Base-by-base conservation (phyloP, 148 eudicot genomes). In the Rhododendron kiyosumense region DNA sequence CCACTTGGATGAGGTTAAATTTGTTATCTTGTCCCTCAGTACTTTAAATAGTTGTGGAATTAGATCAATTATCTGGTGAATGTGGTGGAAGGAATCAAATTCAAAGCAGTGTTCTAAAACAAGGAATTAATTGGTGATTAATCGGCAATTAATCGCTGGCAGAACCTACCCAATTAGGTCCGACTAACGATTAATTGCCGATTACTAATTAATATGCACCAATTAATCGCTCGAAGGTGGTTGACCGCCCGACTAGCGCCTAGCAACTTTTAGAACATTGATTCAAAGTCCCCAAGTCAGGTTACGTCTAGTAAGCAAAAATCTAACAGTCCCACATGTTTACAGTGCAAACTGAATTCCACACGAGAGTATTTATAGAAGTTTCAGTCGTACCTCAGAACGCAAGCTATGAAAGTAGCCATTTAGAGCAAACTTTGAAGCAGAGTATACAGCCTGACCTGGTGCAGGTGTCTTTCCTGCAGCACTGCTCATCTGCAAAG, bases 401-500 rank as follows among this genome's bases (percentile, higher is more conserved):
- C 99, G 94, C 90, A 96, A 89, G 85, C 93, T 84, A 79, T 96
- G 99, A 89, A 96, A 96, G 88, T 94, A 96, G 41, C 99, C 98
- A 92, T 92, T 92, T 78, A 96, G 86, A 82, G 97, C 99, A 93
- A 91, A 94, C 85, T 96, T 96, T 41, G 99, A 88, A 89, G 95
- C 98, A 69, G 97, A 96, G 85, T 96, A 96, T 49, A 96, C 91
- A 81, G 99, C 95, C 89, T 95, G 99, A 48, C 99, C 99, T 14
- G 99, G 95, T 86, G 99, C 94, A 88, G 99, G 99, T 82, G 92
- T 63, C 89, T 96, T 96, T 57, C 98, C 99, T 17, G 99, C 97
- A 86, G 99, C 97, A 91, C 99, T 96, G 90, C 99, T 95, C 96
- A 96, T 96, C 99, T 96, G 91, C 71, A 90, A 51, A 67, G 80